Evolutionary conservation across 1,284 basidiomycete genomes (phyloP), one percentile per base, ranked within the genome.

Genomic region (Ceratobasidium sp.): DNA sequence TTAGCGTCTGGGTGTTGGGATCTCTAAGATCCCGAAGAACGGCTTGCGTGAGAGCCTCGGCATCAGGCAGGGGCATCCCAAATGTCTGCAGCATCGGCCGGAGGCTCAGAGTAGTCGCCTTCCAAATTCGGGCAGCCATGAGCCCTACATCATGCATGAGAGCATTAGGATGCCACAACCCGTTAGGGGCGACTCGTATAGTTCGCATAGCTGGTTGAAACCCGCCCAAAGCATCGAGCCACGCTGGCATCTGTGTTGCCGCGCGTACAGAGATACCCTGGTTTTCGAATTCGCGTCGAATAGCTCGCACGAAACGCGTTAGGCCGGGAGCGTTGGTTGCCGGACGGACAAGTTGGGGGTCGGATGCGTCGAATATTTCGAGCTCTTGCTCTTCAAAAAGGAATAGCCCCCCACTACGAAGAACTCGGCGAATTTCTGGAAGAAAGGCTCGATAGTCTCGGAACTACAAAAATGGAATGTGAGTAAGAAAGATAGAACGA

Each of bases 331-430:
- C 67, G 32, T 70, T 70, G 58, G 62, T 58, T 39, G 59, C 70
- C 43, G 55, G 58, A 34, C 57, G 60, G 53, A 72, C 74, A 50
- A 74, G 72, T 36, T 71, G 50, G 46, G 67, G 72, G 41, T 72
- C 74, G 46, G 67, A 60, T 41, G 65, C 65, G 67, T 71, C 72
- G 72, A 64, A 73, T 36, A 71, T 50, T 30, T 69, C 72, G 34
- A 75, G 65, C 48, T 75, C 74, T 41, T 58, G 53, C 59, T 75
- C 74, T 23, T 72, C 58, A 67, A 75, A 75, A 69, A 75, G 67
- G 59, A 75, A 75, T 55, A 75, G 69, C 36, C 74, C 74, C 6
- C 74, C 74, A 30, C 65, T 59, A 18, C 74, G 65, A 48, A 75
- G 74, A 10, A 73, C 67, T 16, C 74, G 72, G 60, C 48, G 52